Percentiles rank a stretch among this genome's conserved stretches.
Conservation (phyloP, 2,329 filamentous ascomycete genomes). For the Trichoderma sp. region DNA sequence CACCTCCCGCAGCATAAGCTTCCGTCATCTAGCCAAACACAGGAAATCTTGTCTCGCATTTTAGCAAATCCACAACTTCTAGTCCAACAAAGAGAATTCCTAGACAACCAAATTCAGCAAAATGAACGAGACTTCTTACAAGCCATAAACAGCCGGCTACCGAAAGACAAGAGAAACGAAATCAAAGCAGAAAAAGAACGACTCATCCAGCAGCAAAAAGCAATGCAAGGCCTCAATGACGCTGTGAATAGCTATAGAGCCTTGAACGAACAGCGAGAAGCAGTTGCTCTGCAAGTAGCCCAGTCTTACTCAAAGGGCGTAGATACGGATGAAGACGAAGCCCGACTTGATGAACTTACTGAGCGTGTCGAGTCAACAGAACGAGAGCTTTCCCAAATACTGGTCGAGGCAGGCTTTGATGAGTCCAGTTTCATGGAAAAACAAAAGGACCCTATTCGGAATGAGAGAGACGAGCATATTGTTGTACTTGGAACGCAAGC, state of each 20-base stretch:
- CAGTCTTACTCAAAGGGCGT: conserved; percentile 55
- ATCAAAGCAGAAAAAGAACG: conserved; percentile 56
- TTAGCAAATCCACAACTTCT: conserved; percentile 40
- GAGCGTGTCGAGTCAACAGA: conserved; percentile 51
- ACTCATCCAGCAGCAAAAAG: conserved; percentile 51
- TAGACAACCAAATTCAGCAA: conserved; percentile 50
- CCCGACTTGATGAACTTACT: conserved; percentile 53
- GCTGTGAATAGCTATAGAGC: conserved; percentile 50
- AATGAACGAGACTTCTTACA: conserved; percentile 54
- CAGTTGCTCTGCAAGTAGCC: conserved; percentile 51
- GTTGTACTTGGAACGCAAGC: conserved; percentile 53
- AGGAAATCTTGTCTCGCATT: conserved; percentile 39
- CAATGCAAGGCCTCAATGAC: conserved; percentile 46
- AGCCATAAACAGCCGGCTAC: conserved; percentile 52
- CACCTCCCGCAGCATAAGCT: background rate
- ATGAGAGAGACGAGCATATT: conserved; percentile 30
- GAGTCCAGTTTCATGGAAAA: conserved; percentile 45
- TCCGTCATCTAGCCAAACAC: conserved; percentile 35
- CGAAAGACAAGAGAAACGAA: conserved; percentile 50
- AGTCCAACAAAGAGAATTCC: conserved; percentile 41
- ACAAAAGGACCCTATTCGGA: conserved; percentile 26
- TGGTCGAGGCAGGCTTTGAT: conserved; percentile 53
- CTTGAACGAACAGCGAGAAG: conserved; percentile 50
- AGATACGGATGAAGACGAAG: conserved; percentile 58
- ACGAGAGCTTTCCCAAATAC: conserved; percentile 45